Evolutionary conservation across 805 yeast genomes (phyloP), one percentile per base, ranked within the genome.

Genomic region (Isabelozyma gotoi): DNA sequence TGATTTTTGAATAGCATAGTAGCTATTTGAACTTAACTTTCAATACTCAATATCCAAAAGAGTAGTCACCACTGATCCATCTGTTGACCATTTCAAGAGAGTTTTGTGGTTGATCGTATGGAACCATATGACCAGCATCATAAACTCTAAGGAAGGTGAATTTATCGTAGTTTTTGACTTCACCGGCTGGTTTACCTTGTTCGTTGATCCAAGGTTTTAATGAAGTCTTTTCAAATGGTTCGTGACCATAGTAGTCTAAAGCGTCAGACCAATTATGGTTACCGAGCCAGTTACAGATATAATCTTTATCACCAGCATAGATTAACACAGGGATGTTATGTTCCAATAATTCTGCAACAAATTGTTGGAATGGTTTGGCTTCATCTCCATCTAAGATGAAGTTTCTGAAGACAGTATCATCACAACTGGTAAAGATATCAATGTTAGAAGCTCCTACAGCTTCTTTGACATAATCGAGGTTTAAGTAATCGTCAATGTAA

Each of bases 101-200:
- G 57, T 76, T 75, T 55, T 78, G 82, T 15, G 97, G 96, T 71
- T 86, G 92, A 67, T 91, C 91, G 57, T 70, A 84, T 14, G 97
- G 97, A 49, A 89, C 96, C 97, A 91, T 90, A 68, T 92, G 97
- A 19, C 97, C 97, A 41, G 95, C 97, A 49, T 82, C 92, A 57
- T 74, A 91, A 7, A 91, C 80, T 63, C 96, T 79, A 63, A 88
- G 74, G 72, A 85, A 92, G 3, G 96, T 86, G 54, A 91, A 81
- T 46, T 78, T 74, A 38, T 83, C 83, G 51, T 73, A 77, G 57
- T 80, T 84, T 71, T 88, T 89, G 20, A 83, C 84, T 56, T 85
- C 81, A 46, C 98, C 98, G 19, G 81, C 78, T 49, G 69, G 64
- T 41, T 74, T 73, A 37, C 76, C 80, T 5, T 40, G 46, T 19